These are phyloP conservation scores for Wickerhamiella hasegawae DNA, from an alignment of 805 yeast species.

Conservation along the genomic window DNA sequence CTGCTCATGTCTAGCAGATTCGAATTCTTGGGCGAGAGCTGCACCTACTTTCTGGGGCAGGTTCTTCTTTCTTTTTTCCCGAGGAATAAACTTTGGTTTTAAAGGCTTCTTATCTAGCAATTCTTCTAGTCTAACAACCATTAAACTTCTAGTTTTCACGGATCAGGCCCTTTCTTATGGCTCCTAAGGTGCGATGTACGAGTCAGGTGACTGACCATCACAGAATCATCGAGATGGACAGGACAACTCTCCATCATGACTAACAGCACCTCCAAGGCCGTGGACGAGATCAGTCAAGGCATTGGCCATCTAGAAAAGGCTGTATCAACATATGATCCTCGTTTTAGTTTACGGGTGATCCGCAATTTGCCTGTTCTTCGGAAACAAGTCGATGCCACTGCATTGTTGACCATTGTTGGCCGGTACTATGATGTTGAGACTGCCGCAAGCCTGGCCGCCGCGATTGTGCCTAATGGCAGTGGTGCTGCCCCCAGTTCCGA, in stretches of 20 bases:
- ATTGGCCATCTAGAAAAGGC: conserved; percentile 43
- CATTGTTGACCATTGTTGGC: not conserved
- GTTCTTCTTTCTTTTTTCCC: conserved; percentile 4
- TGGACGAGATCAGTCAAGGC: conserved; percentile 21
- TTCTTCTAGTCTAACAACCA: not conserved
- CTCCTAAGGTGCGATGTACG: no score
- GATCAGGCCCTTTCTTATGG: no score
- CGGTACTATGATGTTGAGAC: not conserved
- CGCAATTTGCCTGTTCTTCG: conserved; percentile 43
- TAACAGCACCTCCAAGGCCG: conserved; percentile 1
- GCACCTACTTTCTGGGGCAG: conserved; percentile 12
- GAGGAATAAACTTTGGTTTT: conserved; percentile 7
- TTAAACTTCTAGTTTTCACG: no score
- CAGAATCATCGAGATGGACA: not conserved
- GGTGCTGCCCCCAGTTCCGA: not conserved
- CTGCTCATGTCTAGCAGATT: no score
- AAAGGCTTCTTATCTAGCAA: conserved; percentile 1
- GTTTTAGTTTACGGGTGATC: conserved; percentile 72
- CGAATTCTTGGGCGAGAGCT: no score
- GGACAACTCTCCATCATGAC: conserved; percentile 2
- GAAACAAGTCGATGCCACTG: not conserved
- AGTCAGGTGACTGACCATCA: no score
- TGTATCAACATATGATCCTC: conserved; percentile 60
- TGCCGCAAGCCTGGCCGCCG: conserved; percentile 4
- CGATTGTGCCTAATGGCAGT: conserved; percentile 17